Evolutionary conservation across 192 early-diverging fungal species (phyloP).

Genomic region (Podila horticola): DNA sequence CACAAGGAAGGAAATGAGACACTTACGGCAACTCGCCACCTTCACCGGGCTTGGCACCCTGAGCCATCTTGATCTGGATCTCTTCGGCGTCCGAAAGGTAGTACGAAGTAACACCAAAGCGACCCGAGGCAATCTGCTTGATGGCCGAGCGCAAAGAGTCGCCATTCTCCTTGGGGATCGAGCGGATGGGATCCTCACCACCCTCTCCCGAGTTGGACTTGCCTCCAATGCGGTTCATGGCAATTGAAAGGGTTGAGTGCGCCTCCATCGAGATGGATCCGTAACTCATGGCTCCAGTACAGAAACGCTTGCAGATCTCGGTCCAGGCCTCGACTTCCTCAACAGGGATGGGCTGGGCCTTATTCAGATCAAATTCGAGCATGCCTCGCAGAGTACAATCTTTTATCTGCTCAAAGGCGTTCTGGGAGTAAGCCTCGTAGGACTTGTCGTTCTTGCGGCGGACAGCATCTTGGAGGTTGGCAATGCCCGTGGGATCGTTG

Average conservation of each 20-base stretch:
- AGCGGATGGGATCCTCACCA: slow-evolving; percentile 93
- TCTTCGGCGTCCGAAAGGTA: slow-evolving; percentile 96
- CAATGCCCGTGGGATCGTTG: slow-evolving; percentile 89
- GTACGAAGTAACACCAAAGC: slow-evolving; percentile 96
- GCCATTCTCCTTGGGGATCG: slow-evolving; percentile 75
- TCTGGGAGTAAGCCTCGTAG: slow-evolving; percentile 86
- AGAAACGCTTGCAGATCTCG: slow-evolving; percentile 92
- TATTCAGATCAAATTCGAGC: slow-evolving; percentile 87
- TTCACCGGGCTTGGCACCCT: slow-evolving; percentile 99
- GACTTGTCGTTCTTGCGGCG: slow-evolving; percentile 88
- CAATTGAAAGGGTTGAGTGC: slow-evolving; percentile 90
- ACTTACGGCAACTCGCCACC: slow-evolving; percentile 84
- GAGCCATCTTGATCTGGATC: slow-evolving; percentile 99
- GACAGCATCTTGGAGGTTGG: slow-evolving; percentile 95
- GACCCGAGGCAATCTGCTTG: slow-evolving; percentile 98
- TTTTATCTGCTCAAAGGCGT: slow-evolving; percentile 84
- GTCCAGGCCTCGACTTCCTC: slow-evolving; percentile 99
- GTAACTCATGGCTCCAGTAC: slow-evolving; percentile 99
- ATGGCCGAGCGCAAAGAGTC: slow-evolving; percentile 91
- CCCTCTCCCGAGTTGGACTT: slow-evolving; percentile 99
- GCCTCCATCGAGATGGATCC: slow-evolving; percentile 97
- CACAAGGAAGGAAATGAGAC: neutral
- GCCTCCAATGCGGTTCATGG: slow-evolving; percentile 96
- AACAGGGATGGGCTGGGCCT: slow-evolving; percentile 78
- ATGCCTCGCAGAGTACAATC: slow-evolving; percentile 94